phyloP scores from a whole-genome alignment of 2,329 filamentous ascomycete species.

The Paracoccidioides brasiliensis region DNA sequence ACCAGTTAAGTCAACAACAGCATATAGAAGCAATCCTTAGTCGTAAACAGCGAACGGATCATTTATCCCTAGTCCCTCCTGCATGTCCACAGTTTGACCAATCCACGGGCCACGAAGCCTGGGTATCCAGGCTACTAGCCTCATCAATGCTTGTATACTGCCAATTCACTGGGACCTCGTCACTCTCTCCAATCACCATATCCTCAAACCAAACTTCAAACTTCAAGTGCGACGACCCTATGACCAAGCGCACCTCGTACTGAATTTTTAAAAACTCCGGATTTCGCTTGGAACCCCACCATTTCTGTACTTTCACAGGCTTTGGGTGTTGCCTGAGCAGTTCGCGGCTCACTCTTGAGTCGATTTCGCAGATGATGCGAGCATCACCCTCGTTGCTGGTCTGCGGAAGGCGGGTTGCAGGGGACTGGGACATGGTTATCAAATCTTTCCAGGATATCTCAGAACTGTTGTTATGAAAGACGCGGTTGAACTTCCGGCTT shows the following conservation, averaged over 20 bases:
- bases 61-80: not conserved
- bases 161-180: not conserved
- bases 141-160: not conserved
- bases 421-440: not conserved
- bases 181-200: not conserved
- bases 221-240: not conserved
- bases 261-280: not conserved
- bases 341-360: not conserved
- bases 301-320: not conserved
- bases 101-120: not conserved
- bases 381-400: not conserved
- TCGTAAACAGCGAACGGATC: too few relatives aligned
- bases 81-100: not conserved
- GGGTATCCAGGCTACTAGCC: not conserved
- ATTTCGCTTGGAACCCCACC: not conserved
- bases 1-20: too few relatives aligned
- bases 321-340: not conserved
- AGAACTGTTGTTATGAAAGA: not conserved
- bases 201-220: slow-evolving; percentile 1
- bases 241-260: slow-evolving; percentile 1
- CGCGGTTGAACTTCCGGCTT: not conserved
- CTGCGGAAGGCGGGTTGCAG: not conserved
- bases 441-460: not conserved
- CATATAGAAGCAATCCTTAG: too few relatives aligned
- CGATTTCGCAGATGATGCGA: not conserved